phyloP scores from a whole-genome alignment of 2,329 filamentous ascomycete genomes.

The Meredithiella fracta region DNA sequence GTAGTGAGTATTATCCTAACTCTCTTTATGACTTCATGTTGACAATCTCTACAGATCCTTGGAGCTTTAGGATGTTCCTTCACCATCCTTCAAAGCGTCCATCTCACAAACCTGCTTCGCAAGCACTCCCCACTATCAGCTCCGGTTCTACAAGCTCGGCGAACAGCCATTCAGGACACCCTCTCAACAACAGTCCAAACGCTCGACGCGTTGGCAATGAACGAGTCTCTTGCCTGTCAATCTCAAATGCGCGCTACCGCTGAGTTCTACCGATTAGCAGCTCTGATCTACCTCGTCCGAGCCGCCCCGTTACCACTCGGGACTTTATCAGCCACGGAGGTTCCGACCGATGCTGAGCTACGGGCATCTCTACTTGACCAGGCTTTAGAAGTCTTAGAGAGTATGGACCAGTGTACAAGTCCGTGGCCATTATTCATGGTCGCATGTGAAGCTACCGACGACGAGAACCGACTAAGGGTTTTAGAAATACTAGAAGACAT shows the following conservation, averaged over 20 bases:
- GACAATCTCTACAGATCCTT: conserved; percentile 24
- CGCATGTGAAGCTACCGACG: conserved; percentile 28
- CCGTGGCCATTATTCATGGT: conserved; percentile 33
- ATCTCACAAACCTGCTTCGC: conserved; percentile 25
- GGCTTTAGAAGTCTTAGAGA: conserved; percentile 23
- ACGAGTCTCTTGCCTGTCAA: conserved; percentile 19
- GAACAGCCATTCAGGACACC: background rate
- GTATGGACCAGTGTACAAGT: conserved; percentile 28
- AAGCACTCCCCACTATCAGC: conserved; percentile 2
- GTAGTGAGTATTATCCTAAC: background rate
- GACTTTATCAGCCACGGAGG: background rate
- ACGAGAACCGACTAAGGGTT: conserved; percentile 26
- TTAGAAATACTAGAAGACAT: conserved; percentile 27
- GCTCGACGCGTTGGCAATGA: background rate
- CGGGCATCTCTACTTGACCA: conserved; percentile 19
- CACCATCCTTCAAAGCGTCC: conserved; percentile 29
- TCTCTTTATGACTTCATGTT: background rate
- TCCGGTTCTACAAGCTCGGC: conserved; percentile 16
- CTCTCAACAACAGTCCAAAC: background rate
- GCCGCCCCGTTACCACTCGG: conserved; percentile 15
- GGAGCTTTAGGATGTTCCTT: conserved; percentile 31
- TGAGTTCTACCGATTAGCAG: conserved; percentile 34
- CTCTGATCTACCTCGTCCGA: conserved; percentile 29
- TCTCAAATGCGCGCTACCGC: conserved; percentile 26
- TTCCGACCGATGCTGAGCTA: conserved; percentile 13